Conservation (phyloP, 108 stramenopile species). For the Nitzschia inconspicua region DNA sequence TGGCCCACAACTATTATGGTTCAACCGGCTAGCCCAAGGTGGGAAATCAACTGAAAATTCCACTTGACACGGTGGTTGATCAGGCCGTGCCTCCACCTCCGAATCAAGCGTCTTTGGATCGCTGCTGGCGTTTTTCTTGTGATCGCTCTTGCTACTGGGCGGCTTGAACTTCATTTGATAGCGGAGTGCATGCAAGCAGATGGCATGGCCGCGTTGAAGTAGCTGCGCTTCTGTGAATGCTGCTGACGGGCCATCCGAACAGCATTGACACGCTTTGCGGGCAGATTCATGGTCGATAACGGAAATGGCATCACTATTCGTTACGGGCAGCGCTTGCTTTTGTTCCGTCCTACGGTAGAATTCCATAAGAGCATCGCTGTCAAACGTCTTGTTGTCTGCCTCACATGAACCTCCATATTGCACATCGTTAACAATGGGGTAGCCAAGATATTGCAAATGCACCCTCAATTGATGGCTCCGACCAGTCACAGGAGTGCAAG, state of each 20-base stretch:
- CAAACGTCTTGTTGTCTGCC: background rate
- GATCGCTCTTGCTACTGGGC: background rate
- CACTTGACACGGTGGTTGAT: background rate
- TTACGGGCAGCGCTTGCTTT: background rate
- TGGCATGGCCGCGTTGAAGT: conserved; percentile 59
- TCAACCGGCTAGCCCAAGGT: too few relatives aligned
- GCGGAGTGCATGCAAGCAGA: conserved; percentile 67
- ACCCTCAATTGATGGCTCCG: conserved; percentile 92
- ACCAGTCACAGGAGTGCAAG: conserved; percentile 80
- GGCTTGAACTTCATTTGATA: conserved; percentile 34
- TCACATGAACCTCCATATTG: conserved; percentile 69
- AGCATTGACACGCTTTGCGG: conserved; percentile 39
- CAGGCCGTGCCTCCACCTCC: background rate
- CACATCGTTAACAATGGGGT: conserved; percentile 78
- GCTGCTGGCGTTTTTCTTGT: background rate
- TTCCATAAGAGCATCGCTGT: too few relatives aligned
- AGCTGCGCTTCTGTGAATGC: conserved; percentile 69
- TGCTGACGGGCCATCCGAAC: conserved; percentile 29
- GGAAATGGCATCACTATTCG: conserved; percentile 24
- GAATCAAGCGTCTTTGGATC: background rate
- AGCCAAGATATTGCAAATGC: conserved; percentile 74
- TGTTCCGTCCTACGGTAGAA: too few relatives aligned
- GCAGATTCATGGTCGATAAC: conserved; percentile 24
- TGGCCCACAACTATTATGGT: too few relatives aligned
- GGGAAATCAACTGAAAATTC: too few relatives aligned